A percentile compares a stretch with the other conserved stretches of the same genome.
Conservation (phyloP, 345 rosid species). For the Moricandia arvensis region DNA sequence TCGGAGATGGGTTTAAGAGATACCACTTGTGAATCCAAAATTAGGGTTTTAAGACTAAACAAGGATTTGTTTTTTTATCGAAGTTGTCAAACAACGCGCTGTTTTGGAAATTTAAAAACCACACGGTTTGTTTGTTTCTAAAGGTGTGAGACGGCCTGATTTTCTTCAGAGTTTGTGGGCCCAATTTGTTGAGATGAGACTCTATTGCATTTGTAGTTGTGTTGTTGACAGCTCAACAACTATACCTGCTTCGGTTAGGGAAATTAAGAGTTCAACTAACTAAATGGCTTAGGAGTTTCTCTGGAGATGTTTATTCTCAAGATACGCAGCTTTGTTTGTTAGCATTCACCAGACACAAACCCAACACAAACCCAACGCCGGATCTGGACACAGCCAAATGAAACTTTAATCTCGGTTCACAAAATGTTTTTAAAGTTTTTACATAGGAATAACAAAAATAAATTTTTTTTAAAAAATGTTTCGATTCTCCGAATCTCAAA, state of each 20-base stretch:
- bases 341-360: neutral
- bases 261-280: neutral
- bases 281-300: neutral
- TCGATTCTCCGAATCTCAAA: too few species aligned
- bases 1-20: conserved; percentile 14
- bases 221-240: neutral
- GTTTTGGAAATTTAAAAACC: conserved; percentile 10
- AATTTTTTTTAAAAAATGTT: too few species aligned
- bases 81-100: conserved; percentile 11
- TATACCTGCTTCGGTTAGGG: neutral
- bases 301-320: neutral
- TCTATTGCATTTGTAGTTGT: neutral
- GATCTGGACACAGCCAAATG: too few species aligned
- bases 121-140: neutral
- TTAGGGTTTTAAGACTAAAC: conserved; percentile 16
- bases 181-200: neutral
- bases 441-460: too few species aligned
- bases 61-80: neutral
- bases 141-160: neutral
- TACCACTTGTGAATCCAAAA: neutral
- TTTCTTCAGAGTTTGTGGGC: neutral
- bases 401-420: too few species aligned
- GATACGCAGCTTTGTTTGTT: neutral
- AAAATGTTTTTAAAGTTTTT: too few species aligned
- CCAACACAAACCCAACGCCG: too few species aligned